Evolutionary conservation across 1,139 yeast genomes (phyloP).

Genomic region (Suhomyces yuchorum): DNA sequence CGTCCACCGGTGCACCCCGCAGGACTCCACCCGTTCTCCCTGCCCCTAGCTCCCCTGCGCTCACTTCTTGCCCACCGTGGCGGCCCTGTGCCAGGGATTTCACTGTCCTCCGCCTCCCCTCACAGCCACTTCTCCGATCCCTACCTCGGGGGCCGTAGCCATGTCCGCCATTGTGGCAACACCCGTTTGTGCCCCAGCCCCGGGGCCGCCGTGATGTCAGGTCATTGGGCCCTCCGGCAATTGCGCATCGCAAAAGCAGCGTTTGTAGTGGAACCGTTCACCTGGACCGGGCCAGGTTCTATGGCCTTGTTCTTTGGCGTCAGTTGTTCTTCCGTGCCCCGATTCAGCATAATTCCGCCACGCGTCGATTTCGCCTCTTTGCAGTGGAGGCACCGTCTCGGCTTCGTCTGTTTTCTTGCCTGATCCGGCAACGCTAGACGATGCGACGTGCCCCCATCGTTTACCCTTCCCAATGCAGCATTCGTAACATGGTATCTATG

Average conservation of each 20-base stretch:
- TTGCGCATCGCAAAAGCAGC: too few species aligned
- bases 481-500: constrained; percentile 8
- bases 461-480: constrained; percentile 8
- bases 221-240: too few species aligned
- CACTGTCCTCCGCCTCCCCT: background rate
- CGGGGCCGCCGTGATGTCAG: background rate
- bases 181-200: background rate
- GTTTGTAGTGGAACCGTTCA: too few species aligned
- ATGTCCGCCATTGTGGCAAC: background rate
- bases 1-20: too few species aligned
- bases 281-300: too few species aligned
- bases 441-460: constrained; percentile 7
- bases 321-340: background rate
- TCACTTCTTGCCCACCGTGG: background rate
- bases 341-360: background rate
- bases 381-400: background rate
- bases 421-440: constrained; percentile 7
- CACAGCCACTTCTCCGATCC: background rate
- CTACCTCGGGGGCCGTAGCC: background rate
- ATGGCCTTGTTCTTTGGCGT: background rate
- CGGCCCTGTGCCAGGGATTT: background rate
- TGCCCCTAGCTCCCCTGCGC: too few species aligned
- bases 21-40: too few species aligned
- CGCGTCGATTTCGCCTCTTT: background rate
- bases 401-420: constrained; percentile 6